Base-by-base conservation (phyloP, 441 rosid species). In the Kokia cookei region DNA sequence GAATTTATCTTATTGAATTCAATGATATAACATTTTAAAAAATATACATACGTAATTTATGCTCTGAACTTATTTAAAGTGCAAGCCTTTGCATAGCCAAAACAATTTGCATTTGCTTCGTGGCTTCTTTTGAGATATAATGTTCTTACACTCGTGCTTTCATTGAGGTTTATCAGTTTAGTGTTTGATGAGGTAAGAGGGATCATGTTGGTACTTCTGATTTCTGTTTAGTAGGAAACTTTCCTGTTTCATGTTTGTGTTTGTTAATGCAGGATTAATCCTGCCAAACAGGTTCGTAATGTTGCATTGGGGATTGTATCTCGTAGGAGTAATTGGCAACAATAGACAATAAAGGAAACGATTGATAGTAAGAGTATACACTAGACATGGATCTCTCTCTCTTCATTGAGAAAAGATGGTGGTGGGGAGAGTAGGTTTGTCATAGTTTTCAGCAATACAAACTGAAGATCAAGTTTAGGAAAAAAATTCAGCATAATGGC, bases 71-170 rank as follows among this genome's bases (percentile, higher is more conserved):
- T 32, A 4, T 94, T 75, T 97, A 91, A 90, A 90, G 96, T 85
- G 95, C 94, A 12, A 90, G 93, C 73, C 88, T 94, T 61, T 92
- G 96, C 85, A 86, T 94, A 65, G 92, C 98, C 99, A 0, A 97
- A 93, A 83, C 94, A 94, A 77, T 89, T 94, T 72, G 96, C 97
- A 0, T 86, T 85, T 79, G 88, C 92, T 77, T 79, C 93, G 77
- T 85, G 89, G 89, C 84, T 85, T 73, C 98, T 93, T 35, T 76
- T 94, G 78, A 90, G 80, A 48, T 78, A 72, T 74, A 73, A 90
- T 45, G 80, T 85, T 71, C 97, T 94, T 67, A 93, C 97, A 8
- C 93, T 90, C 69, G 77, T 93, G 76, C 96, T 94, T 48, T 94
- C 99, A 12, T 80, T 94, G 83, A 87, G 98, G 82, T 94, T 94